Conservation (phyloP, 768 basidiomycete species). For the Gymnopilus dilepis region DNA sequence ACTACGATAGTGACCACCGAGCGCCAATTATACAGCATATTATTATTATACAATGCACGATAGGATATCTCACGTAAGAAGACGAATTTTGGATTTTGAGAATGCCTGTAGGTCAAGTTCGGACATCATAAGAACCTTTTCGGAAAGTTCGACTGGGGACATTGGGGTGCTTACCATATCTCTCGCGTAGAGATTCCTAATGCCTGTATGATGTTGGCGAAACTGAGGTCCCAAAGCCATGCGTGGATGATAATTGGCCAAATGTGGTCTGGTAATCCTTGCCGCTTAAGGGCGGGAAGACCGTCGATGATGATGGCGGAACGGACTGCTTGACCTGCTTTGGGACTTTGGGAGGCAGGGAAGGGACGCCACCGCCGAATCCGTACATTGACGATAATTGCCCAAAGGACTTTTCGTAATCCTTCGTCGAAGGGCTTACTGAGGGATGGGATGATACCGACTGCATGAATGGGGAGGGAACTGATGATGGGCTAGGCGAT, state of each 20-base stretch:
- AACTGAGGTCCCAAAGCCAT: conserved; percentile 18
- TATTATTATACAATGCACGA: too few species aligned
- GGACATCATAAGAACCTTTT: too few species aligned
- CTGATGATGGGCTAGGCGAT: neutral
- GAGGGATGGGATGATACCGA: neutral
- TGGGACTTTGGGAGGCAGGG: conserved; percentile 12
- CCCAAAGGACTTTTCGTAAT: conserved; percentile 31
- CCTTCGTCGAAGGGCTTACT: conserved; percentile 18
- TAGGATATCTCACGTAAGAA: too few species aligned
- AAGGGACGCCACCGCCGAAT: conserved; percentile 15
- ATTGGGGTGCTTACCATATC: too few species aligned
- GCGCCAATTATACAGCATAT: too few species aligned
- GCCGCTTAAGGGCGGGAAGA: neutral
- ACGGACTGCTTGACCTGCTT: conserved; percentile 18
- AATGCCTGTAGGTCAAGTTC: too few species aligned
- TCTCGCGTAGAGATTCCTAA: neutral
- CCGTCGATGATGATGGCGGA: neutral
- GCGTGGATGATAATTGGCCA: conserved; percentile 23
- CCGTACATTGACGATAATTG: conserved; percentile 23
- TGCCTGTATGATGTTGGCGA: neutral
- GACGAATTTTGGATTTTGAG: too few species aligned
- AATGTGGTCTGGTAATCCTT: conserved; percentile 33
- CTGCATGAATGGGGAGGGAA: neutral
- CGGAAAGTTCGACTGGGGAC: too few species aligned
- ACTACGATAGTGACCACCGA: too few species aligned